phyloP scores from a whole-genome alignment of 768 basidiomycete genomes.

The Astraeus odoratus region DNA sequence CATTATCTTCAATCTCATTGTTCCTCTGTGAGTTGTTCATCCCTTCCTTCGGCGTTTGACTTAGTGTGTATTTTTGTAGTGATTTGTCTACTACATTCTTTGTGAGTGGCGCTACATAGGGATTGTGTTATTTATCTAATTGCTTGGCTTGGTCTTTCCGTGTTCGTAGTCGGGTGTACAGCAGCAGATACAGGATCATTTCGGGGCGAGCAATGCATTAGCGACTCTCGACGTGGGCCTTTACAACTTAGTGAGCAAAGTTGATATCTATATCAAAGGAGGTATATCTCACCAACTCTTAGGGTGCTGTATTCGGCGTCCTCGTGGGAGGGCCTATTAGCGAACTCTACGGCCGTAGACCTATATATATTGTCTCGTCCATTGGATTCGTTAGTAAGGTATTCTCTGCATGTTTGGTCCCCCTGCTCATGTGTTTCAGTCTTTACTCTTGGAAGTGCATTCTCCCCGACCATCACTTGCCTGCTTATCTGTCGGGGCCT shows the following conservation, averaged over 20 bases:
- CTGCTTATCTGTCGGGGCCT: constrained; percentile 16
- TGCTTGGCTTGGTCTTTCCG: background rate
- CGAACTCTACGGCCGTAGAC: constrained; percentile 3
- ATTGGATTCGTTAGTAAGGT: background rate
- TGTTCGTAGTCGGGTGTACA: constrained; percentile 19
- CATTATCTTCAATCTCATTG: constrained; percentile 23
- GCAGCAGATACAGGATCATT: constrained; percentile 14
- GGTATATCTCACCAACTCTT: background rate
- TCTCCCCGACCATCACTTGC: constrained; percentile 14
- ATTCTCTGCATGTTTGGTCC: no score
- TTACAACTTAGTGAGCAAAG: constrained; percentile 1
- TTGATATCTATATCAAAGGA: background rate
- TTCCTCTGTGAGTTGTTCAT: constrained; percentile 19
- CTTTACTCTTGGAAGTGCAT: constrained; percentile 13
- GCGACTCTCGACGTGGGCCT: constrained; percentile 1
- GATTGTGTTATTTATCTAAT: background rate
- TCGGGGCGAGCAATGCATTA: background rate
- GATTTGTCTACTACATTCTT: constrained; percentile 23
- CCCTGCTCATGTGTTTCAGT: constrained; percentile 7
- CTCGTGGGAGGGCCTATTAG: constrained; percentile 1
- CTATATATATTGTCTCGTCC: background rate
- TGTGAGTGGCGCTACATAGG: constrained; percentile 8
- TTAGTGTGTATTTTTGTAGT: constrained; percentile 7
- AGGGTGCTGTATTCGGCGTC: constrained; percentile 1
- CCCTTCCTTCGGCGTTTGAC: background rate